Evolutionary conservation across 2,329 filamentous ascomycete species (phyloP), one percentile per base, ranked within the genome.

Genomic region (Cordyceps fumosorosea): DNA sequence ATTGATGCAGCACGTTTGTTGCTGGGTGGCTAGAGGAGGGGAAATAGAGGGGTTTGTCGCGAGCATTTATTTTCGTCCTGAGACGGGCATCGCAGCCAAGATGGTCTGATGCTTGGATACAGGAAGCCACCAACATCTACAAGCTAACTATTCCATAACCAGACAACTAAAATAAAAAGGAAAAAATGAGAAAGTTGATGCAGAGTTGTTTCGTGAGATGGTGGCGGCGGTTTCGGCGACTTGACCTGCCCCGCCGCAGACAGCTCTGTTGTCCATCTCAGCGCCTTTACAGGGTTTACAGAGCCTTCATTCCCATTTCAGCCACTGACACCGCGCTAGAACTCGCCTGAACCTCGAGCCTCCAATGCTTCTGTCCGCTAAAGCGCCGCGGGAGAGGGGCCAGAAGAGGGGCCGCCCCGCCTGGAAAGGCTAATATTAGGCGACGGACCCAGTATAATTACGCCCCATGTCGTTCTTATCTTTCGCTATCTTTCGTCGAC

Each of bases 1-100:
- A 60, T 53, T 60, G 48, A 60, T 53, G 57, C 20, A 22, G 24
- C 57, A 60, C 57, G 57, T 37, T 37, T 37, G 34, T 60, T 60
- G 57, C 37, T 60, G 47, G 29, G 24, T 29, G 42, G 16, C 14
- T 8, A 20, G 29, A 29, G 29, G 29, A 29, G 26, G 12, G 24
- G 34, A n/a, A 42, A 22, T 42, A 32, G 34, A 29, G 53, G 16
- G 37, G 53, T 34, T 34, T 37, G 34, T 37, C 34, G 10, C 2
- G 34, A 37, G 34, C 3, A 14, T 37, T 10, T 37, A 14, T 37
- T 37, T 37, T 37, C 8, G 34, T 37, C 34, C 12, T 14, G 34
- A 37, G 5, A 37, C 34, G 34, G 8, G 29, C 29, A 32, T 32
- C 29, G 8, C 29, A 32, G 34, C 34, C 34, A 37, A 37, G 34